Conservation (phyloP, 2,329 filamentous ascomycete genomes). For the Ophiostoma himal-ulmi region DNA sequence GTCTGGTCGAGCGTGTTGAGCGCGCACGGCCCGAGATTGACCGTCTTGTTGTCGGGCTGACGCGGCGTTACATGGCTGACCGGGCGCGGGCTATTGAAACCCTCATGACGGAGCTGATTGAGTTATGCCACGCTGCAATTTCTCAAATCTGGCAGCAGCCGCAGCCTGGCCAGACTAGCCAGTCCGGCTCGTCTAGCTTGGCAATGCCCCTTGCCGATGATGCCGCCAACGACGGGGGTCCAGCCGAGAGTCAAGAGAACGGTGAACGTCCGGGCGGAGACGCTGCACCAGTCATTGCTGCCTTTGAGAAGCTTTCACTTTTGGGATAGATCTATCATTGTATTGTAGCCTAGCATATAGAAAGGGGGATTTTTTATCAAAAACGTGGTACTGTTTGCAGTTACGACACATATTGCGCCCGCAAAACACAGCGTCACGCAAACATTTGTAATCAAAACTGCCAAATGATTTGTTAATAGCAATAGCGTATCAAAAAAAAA, state of each 20-base stretch:
- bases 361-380: neutral
- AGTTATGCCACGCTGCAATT: conserved; percentile 60
- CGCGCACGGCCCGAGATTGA: conserved; percentile 64
- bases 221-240: conserved; percentile 23
- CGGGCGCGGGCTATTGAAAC: conserved; percentile 71
- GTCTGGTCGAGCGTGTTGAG: conserved; percentile 79
- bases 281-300: conserved; percentile 45
- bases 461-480: neutral
- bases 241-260: neutral
- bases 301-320: conserved; percentile 46
- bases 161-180: conserved; percentile 28
- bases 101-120: conserved; percentile 67
- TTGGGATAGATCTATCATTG: conserved; percentile 37
- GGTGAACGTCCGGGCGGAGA: conserved; percentile 27
- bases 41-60: conserved; percentile 67
- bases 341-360: neutral
- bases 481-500: neutral
- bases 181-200: conserved; percentile 24
- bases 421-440: neutral
- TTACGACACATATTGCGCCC: neutral
- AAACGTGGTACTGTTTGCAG: neutral
- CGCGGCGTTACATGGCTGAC: conserved; percentile 80
- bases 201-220: conserved; percentile 9
- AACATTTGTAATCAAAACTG: neutral
- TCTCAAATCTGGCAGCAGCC: conserved; percentile 55